Evolutionary conservation across 345 rosid genomes (phyloP), one percentile per base, ranked within the genome.

Genomic region (Salix koriyanagi): DNA sequence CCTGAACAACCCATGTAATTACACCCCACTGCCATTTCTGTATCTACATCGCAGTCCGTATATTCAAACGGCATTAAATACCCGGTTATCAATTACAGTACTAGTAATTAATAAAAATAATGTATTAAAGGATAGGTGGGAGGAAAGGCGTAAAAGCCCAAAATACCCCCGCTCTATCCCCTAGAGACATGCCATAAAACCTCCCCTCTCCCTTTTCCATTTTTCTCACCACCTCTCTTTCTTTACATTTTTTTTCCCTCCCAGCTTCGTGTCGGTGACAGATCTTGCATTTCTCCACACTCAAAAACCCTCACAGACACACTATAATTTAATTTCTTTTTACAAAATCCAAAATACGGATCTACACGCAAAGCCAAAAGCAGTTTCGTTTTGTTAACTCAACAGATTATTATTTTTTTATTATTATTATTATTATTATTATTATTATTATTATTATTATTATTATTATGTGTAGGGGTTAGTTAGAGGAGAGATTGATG

Each of bases 161-260:
- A 61, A 56, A 15, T 16, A 37, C 39, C 46, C 46, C 18, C 34
- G 4, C 5, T 65, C 13, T 4, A 71, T 34, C 72, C 67, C 79
- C 83, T 87, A 76, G 83, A 86, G 85, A 82, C 79, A 82, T 77
- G 88, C 86, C 84, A 65, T 58, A 60, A 66, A 81, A 79, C 62
- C 81, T 73, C 71, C 67, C 64, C 42, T 71, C 42, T 71, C 28
- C 9, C 21, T 50, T 2, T 4, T 72, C 7, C 21, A 19, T 32
- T 16, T 77, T 76, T 72, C 78, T 81, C 79, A 69, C 66, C 16
- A 3, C 32, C 77, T 65, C 44, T 67, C 26, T 6, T 68, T 18
- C 56, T 34, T 62, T 25, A 54, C 7, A 34, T 34, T 23, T 2
- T 26, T n/a, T 1, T 3, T 0, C 34, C 34, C 34, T 48, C 28